Percentiles rank a stretch among this genome's conserved stretches.
Evolutionary conservation across 768 basidiomycete species (phyloP).

Genomic region (Leucocoprinus leucothites): DNA sequence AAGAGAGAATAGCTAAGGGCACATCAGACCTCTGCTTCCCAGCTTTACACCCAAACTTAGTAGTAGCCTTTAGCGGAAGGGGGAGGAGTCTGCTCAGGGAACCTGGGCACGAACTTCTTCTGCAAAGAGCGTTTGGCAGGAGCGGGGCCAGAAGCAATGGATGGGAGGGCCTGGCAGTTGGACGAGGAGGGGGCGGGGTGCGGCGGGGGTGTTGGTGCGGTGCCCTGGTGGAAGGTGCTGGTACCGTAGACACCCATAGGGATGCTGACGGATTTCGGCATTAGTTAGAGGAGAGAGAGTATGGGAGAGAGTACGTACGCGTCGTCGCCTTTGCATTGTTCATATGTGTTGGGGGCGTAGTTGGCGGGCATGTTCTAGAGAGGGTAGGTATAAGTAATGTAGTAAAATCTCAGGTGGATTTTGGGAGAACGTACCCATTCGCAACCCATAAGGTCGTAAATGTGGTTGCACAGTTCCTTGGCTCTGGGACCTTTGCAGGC

Average conservation of each 20-base stretch:
- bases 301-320: slow-evolving; percentile 29
- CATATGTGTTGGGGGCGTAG: slow-evolving; percentile 58
- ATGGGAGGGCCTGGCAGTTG: slow-evolving; percentile 49
- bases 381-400: slow-evolving; percentile 16
- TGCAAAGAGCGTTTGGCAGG: slow-evolving; percentile 14
- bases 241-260: slow-evolving; percentile 74
- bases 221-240: slow-evolving; percentile 68
- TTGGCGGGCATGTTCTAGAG: slow-evolving; percentile 72
- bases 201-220: slow-evolving; percentile 51
- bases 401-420: background rate
- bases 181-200: slow-evolving; percentile 63
- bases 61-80: slow-evolving; percentile 5
- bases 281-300: background rate
- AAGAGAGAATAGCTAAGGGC: no score
- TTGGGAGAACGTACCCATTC: slow-evolving; percentile 41
- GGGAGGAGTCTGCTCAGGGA: slow-evolving; percentile 20
- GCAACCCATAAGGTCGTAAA: slow-evolving; percentile 70
- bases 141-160: slow-evolving; percentile 27
- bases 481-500: slow-evolving; percentile 62
- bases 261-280: slow-evolving; percentile 21
- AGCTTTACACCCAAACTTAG: no score
- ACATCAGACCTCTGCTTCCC: no score
- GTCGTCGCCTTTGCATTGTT: slow-evolving; percentile 62
- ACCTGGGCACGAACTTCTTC: slow-evolving; percentile 13
- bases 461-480: slow-evolving; percentile 67